Evolutionary conservation across 495 filamentous ascomycete genomes (phyloP), one percentile per base, ranked within the genome.

Genomic region (Niebla homalea): DNA sequence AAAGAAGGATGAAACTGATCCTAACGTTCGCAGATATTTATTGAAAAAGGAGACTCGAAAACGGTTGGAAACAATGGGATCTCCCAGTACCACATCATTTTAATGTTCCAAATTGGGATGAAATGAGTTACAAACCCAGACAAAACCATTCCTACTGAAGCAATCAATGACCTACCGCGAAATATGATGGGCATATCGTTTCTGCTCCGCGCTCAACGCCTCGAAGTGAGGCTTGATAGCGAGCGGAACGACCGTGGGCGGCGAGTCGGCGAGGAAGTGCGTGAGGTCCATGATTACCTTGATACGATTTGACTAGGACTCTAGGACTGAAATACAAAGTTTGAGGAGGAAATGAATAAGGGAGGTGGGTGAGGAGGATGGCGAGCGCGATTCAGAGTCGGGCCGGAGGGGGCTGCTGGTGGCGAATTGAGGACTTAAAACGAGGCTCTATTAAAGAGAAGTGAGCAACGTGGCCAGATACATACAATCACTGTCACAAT

Each of bases 191-290:
- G 92, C 89, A 68, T 98, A 98, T 49, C 76, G 62, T 63, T 85
- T 87, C 70, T 89, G 75, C 56, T 81, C 70, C 59, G 87, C 79
- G 37, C 74, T 79, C 49, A 98, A 68, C 12, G 84, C 78, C 38
- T 88, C 81, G 64, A 96, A 98, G 64, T 96, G 92, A 48, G 83
- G 79, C 67, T 85, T 86, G 62, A 96, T 85, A 59, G 84, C 81
- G 29, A 98, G 76, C 18, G 80, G 77, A 40, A 94, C 90, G 48
- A 94, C 79, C 16, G 79, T 80, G 0, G 92, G 92, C 18, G 92
- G 92, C 41, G 81, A 81, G 70, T 98, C 92, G 14, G 89, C 89
- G 40, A 89, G 74, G 66, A 90, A 94, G 57, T 90, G 84, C 4
- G 42, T 47, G 3, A 54, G 19, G 7, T 57, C 51, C 47, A 57